A percentile compares a stretch with the other conserved stretches of the same genome.
phyloP scores from a whole-genome alignment of 176 grass and related monocot species.

The Zoysia pacifica region DNA sequence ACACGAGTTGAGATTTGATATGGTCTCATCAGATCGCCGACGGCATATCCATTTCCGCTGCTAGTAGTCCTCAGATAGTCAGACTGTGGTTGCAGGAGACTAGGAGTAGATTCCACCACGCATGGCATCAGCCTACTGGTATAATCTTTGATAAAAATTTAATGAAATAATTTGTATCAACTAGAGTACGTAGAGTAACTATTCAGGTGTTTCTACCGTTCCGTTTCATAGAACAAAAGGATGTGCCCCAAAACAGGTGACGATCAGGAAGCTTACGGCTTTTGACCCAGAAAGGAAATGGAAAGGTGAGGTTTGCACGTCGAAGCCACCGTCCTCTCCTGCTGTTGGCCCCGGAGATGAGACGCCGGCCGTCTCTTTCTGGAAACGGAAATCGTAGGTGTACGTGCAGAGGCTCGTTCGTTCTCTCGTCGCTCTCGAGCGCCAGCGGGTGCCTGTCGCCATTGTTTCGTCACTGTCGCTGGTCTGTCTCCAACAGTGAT shows the following conservation, averaged over 20 bases:
- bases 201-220: no score
- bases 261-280: neutral
- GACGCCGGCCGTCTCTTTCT: neutral
- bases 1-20: no score
- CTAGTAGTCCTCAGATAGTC: neutral
- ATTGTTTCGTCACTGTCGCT: no score
- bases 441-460: no score
- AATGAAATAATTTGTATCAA: no score
- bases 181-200: no score
- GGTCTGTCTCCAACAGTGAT: no score
- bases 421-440: no score
- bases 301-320: slow-evolving; percentile 20
- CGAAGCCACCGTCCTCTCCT: neutral
- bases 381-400: slow-evolving; percentile 14
- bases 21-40: no score
- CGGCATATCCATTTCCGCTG: neutral
- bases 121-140: neutral
- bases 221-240: no score
- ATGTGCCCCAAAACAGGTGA: neutral
- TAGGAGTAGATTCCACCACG: neutral
- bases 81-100: neutral
- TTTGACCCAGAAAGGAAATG: neutral
- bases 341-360: neutral
- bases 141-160: neutral
- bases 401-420: neutral